These are phyloP conservation scores for Penicillium soppii DNA, from an alignment of 495 filamentous ascomycete species.

Conservation along the genomic window DNA sequence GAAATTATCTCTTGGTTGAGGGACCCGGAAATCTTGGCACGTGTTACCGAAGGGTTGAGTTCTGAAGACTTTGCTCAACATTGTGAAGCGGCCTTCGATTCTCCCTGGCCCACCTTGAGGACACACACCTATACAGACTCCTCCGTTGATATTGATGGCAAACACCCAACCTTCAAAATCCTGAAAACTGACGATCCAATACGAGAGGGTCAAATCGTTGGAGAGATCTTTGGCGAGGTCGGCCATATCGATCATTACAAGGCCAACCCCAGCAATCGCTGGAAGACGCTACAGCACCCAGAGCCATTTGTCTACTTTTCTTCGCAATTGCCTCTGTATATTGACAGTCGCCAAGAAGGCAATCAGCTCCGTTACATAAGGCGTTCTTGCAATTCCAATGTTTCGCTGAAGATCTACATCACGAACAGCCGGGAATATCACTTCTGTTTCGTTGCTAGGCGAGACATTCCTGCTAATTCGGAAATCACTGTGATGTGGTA, in stretches of 20 bases:
- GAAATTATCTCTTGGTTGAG: constrained; percentile 71
- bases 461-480: constrained; percentile 60
- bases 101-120: constrained; percentile 47
- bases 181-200: constrained; percentile 65
- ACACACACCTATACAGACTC: constrained; percentile 48
- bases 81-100: constrained; percentile 53
- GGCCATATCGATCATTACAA: constrained; percentile 78
- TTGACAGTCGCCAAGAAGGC: constrained; percentile 84
- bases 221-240: constrained; percentile 85
- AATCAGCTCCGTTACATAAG: constrained; percentile 80
- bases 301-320: constrained; percentile 86
- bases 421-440: constrained; percentile 73
- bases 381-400: constrained; percentile 85
- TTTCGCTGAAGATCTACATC: constrained; percentile 76
- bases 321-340: constrained; percentile 77
- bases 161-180: constrained; percentile 64
- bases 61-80: constrained; percentile 50
- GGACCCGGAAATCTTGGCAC: constrained; percentile 52
- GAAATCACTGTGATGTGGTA: constrained; percentile 72
- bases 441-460: constrained; percentile 83
- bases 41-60: constrained; percentile 40
- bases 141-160: constrained; percentile 41
- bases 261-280: constrained; percentile 68
- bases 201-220: constrained; percentile 66
- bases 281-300: constrained; percentile 72